A percentile compares a stretch with the other conserved stretches of the same genome.
These are phyloP conservation scores for Phytophthora constricta DNA, from an alignment of 352 stramenopile species.

Conservation along the genomic window DNA sequence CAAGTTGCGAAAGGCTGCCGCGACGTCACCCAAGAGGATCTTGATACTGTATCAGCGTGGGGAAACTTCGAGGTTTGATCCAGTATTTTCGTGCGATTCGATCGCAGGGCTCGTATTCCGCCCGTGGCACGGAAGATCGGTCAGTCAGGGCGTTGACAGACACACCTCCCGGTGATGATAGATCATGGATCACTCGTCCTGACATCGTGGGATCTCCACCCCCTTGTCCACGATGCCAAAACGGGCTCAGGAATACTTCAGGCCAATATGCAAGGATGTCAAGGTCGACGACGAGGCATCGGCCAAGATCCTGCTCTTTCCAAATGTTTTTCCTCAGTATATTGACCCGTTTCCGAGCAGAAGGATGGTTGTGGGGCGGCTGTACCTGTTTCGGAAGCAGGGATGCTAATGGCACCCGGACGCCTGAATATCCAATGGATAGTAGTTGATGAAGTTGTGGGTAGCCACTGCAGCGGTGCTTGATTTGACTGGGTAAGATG, in stretches of 20 bases:
- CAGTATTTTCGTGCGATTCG: slow-evolving; percentile 4
- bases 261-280: background rate
- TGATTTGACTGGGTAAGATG: background rate
- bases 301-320: background rate
- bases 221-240: slow-evolving; percentile 10
- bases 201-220: background rate
- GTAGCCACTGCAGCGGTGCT: too few species aligned
- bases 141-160: slow-evolving; percentile 14
- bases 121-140: background rate
- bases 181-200: slow-evolving; percentile 16
- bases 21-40: slow-evolving; percentile 4
- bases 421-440: too few species aligned
- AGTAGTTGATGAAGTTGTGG: too few species aligned
- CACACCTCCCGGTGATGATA: slow-evolving; percentile 4
- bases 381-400: too few species aligned
- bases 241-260: slow-evolving; percentile 1
- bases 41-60: background rate
- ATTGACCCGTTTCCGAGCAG: background rate
- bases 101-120: slow-evolving; percentile 6
- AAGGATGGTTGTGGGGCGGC: background rate
- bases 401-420: background rate
- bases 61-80: too few species aligned
- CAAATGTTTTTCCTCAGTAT: background rate
- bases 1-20: slow-evolving; percentile 11
- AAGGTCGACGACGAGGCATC: slow-evolving; percentile 1